Conservation (phyloP, 495 filamentous ascomycete genomes). For the Clavariopsis aquatica region DNA sequence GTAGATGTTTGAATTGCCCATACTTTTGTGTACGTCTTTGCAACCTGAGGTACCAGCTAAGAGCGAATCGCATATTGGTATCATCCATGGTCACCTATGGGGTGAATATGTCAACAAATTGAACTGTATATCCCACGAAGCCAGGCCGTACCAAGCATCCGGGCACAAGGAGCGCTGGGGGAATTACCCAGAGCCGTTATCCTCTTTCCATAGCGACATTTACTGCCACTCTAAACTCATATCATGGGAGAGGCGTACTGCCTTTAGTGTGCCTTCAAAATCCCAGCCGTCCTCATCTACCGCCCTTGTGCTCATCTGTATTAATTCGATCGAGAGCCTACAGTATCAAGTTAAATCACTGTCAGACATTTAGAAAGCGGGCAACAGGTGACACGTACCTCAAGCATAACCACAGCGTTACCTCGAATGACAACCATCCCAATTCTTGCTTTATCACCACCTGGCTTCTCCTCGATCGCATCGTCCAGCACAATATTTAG, state of each 20-base stretch:
- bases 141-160: not conserved
- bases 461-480: constrained; percentile 91
- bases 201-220: not conserved
- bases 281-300: constrained; percentile 9
- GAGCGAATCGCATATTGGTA: constrained; percentile 12
- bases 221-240: not conserved
- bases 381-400: constrained; percentile 53
- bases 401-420: constrained; percentile 56
- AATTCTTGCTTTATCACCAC: constrained; percentile 84
- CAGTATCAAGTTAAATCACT: constrained; percentile 36
- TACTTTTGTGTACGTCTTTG: not conserved
- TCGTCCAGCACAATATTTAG: constrained; percentile 98
- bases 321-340: constrained; percentile 62
- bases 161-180: not conserved
- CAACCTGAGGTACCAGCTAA: not conserved
- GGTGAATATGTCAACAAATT: not conserved
- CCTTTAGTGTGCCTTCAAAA: not conserved
- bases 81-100: constrained; percentile 12
- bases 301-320: constrained; percentile 27
- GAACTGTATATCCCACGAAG: not conserved
- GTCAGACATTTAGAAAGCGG: not conserved
- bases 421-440: constrained; percentile 76
- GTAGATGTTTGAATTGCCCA: constrained; percentile 1
- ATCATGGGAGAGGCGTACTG: not conserved
- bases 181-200: constrained; percentile 2